These are phyloP conservation scores for Fusarium sp. DNA, from an alignment of 2,329 filamentous ascomycete genomes.

Conservation along the genomic window DNA sequence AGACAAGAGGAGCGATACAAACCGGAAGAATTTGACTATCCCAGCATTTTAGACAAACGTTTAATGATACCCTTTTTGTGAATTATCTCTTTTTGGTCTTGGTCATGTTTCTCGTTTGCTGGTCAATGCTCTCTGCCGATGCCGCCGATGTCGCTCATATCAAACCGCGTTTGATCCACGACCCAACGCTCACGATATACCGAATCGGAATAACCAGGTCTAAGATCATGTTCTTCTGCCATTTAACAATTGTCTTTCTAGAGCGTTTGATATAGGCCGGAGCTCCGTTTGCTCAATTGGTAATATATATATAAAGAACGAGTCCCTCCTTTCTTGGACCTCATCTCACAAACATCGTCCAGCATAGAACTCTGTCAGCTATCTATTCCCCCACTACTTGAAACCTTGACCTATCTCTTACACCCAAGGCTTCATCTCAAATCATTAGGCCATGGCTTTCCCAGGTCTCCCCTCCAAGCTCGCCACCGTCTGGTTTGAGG, in stretches of 20 bases:
- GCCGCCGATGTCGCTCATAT: background rate
- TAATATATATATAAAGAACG: background rate
- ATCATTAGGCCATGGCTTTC: slow-evolving; percentile 13
- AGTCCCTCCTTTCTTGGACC: too few relatives aligned
- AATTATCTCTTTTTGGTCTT: background rate
- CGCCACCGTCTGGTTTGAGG: slow-evolving; percentile 12
- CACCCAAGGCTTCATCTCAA: background rate
- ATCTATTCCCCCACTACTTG: background rate
- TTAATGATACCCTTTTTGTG: slow-evolving; percentile 45
- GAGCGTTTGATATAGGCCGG: background rate
- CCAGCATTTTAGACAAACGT: slow-evolving; percentile 15
- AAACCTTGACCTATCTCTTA: background rate
- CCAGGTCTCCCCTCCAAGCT: slow-evolving; percentile 28
- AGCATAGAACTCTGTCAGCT: background rate
- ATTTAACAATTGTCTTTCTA: background rate
- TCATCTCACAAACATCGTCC: background rate
- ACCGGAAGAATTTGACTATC: background rate
- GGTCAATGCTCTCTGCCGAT: background rate
- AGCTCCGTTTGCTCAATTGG: background rate
- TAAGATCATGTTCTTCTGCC: too few relatives aligned
- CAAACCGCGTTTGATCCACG: background rate
- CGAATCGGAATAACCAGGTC: too few relatives aligned
- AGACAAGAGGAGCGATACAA: slow-evolving; percentile 1
- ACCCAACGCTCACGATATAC: too few relatives aligned
- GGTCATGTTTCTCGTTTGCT: background rate